Evolutionary conservation across 2,329 filamentous ascomycete species (phyloP).

Genomic region (Arthrinium phaeospermum): DNA sequence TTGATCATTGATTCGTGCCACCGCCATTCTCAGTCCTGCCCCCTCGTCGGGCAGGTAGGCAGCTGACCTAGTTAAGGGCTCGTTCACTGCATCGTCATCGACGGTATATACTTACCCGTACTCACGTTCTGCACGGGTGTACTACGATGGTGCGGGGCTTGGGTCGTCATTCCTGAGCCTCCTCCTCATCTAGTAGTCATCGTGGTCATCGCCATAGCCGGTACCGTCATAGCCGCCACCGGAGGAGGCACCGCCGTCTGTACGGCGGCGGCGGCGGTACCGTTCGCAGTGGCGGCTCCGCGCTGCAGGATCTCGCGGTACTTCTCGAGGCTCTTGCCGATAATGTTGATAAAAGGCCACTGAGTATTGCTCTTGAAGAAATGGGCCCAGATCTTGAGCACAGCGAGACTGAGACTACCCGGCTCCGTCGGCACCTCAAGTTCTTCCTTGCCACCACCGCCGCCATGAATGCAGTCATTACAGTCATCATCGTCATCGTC

Average conservation of each 20-base stretch:
- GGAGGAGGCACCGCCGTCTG: not conserved
- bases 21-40: no score
- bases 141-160: not conserved
- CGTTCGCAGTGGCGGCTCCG: not conserved
- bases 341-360: constrained; percentile 54
- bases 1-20: no score
- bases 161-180: not conserved
- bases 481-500: constrained; percentile 26
- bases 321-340: constrained; percentile 46
- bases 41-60: no score
- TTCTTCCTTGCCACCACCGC: constrained; percentile 24
- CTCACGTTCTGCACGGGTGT: not conserved
- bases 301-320: constrained; percentile 38
- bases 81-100: not conserved
- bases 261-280: not conserved
- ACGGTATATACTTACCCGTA: no score
- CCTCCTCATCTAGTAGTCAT: not conserved
- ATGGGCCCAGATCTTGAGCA: constrained; percentile 51
- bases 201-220: not conserved
- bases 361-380: constrained; percentile 55
- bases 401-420: constrained; percentile 43
- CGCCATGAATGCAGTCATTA: not conserved
- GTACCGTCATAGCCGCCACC: not conserved
- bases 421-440: constrained; percentile 36
- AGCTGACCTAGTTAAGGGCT: no score